Base-by-base conservation (phyloP, 2,329 filamentous ascomycete species). In the Escovopsis sp. region DNA sequence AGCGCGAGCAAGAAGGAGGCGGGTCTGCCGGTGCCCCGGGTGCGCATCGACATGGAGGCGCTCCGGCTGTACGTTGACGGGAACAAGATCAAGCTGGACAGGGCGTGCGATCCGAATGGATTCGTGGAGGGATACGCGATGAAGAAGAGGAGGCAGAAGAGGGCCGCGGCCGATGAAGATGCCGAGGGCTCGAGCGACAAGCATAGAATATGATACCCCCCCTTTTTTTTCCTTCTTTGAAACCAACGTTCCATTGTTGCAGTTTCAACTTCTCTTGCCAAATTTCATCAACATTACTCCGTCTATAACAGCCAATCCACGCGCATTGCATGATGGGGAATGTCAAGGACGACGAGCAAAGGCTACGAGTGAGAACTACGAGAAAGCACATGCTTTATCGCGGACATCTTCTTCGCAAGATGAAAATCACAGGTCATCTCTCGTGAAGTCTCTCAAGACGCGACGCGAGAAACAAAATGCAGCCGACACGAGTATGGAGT, bases 101-200 rank as follows among this genome's bases (percentile, higher is more conserved):
- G 71, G 52, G 71, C 79, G 1, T 84, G 91, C 41, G 80, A 85
- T 58, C 73, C 80, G 5, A 72, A 78, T 1, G 86, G 84, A 1
- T 94, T 94, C 51, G 61, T 81, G 6, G 75, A 80, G 47, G 72
- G 76, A 42, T 83, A 82, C 59, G 75, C 75, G 11, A 61, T 71
- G 39, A 71, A 67, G 52, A 47, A 53, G 26, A 59, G 56, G 4
- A 57, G 46, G 10, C 54, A 50, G 6, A 59, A 60, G 12, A 61
- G 58, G 10, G 64, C 65, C 4, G 49, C 49, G 0, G 52, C 50
- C 12, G 48, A 54, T 12, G 49, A 51, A 4, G 47, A 45, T 12
- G 49, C 45, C 8, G 47, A 47, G 45, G 45, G 46, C 26, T 41
- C 32, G 12, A 38, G 36, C 39, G 26, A 26, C 33, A 33, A 39